These are phyloP conservation scores for Yarrowia galli DNA, from an alignment of 1,139 yeast species.

Conservation along the genomic window DNA sequence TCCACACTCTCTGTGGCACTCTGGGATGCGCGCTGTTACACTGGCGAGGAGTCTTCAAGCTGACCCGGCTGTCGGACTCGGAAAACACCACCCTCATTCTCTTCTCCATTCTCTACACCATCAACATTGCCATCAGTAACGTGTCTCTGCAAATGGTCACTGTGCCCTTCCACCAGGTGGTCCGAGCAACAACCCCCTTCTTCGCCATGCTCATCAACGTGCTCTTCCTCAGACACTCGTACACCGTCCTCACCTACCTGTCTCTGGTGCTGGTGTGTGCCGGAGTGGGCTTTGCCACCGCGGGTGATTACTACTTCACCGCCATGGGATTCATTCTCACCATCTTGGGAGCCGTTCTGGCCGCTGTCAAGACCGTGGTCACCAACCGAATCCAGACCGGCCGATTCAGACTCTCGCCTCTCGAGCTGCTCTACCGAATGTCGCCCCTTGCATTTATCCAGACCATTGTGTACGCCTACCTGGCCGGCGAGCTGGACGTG, in stretches of 20 bases:
- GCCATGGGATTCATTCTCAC: slow-evolving; percentile 43
- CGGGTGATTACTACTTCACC: slow-evolving; percentile 45
- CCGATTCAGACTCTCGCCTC: slow-evolving; percentile 44
- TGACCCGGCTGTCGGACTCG: slow-evolving; percentile 43
- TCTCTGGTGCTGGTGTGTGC: slow-evolving; percentile 41
- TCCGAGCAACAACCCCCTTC: slow-evolving; percentile 47
- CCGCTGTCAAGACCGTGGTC: slow-evolving; percentile 47
- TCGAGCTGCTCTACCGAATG: slow-evolving; percentile 47
- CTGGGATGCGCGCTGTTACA: slow-evolving; percentile 45
- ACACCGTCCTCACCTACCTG: slow-evolving; percentile 45
- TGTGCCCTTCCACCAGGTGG: slow-evolving; percentile 47
- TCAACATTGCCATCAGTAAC: slow-evolving; percentile 47
- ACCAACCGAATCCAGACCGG: slow-evolving; percentile 46
- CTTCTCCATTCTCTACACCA: slow-evolving; percentile 46
- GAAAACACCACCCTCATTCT: slow-evolving; percentile 44
- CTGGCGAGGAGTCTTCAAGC: slow-evolving; percentile 43
- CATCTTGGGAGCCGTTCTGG: slow-evolving; percentile 45
- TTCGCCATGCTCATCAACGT: slow-evolving; percentile 46
- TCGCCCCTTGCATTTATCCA: slow-evolving; percentile 46
- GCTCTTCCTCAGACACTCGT: slow-evolving; percentile 43
- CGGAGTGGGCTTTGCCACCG: slow-evolving; percentile 45
- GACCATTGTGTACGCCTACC: slow-evolving; percentile 44
- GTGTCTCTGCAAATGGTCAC: slow-evolving; percentile 47
- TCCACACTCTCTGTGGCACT: slow-evolving; percentile 46
- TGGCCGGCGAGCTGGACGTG: slow-evolving; percentile 45